phyloP scores from a whole-genome alignment of 2,329 filamentous ascomycete species.

The Paecilomyces formosus region DNA sequence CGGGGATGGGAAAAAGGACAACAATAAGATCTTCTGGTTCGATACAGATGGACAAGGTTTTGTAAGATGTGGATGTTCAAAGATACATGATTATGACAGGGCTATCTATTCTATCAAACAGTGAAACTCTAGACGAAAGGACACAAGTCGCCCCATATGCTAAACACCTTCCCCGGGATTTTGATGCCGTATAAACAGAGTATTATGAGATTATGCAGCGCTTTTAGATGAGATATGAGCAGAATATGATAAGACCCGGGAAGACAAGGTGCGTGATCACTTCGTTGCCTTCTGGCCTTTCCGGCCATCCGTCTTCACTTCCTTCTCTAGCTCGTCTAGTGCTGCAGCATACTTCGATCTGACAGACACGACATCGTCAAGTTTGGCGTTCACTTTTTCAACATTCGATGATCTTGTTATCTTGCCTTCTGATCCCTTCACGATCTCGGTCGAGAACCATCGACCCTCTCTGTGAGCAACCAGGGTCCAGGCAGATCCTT shows the following conservation, averaged over 20 bases:
- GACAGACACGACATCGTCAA: conserved; percentile 18
- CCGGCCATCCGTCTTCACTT: conserved; percentile 20
- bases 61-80: background rate
- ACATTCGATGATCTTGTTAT: conserved; percentile 22
- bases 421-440: conserved; percentile 35
- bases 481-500: conserved; percentile 77
- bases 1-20: too few relatives aligned
- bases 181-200: background rate
- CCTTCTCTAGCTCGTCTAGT: conserved; percentile 28
- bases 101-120: background rate
- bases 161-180: background rate
- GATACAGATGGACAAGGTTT: background rate
- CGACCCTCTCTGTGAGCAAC: conserved; percentile 73
- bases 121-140: background rate
- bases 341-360: conserved; percentile 25
- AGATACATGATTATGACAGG: background rate
- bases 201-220: too few relatives aligned
- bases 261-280: background rate
- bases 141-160: background rate
- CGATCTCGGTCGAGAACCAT: conserved; percentile 88
- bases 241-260: background rate
- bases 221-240: background rate
- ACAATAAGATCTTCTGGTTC: background rate
- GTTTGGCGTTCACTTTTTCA: conserved; percentile 22
- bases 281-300: conserved; percentile 3